Base-by-base conservation (phyloP, 2,329 filamentous ascomycete species). In the Bipolaris cookei region DNA sequence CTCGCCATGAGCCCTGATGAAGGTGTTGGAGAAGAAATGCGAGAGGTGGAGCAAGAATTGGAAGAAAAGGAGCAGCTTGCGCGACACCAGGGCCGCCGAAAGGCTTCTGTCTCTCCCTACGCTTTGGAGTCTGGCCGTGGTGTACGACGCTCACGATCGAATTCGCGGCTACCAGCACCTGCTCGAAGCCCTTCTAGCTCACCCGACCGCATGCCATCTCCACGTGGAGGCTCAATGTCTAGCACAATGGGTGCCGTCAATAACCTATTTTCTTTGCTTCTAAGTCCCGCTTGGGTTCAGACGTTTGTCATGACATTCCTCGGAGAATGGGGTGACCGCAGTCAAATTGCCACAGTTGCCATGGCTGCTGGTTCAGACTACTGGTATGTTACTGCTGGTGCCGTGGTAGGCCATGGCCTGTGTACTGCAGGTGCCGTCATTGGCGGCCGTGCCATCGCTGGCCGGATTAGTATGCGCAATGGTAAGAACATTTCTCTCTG, bases 251-350 rank as follows among this genome's bases (percentile, higher is more conserved):
- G 83, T 18, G 93, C 95, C 1, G 80, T 97, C 21, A 88, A 88
- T 75, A 99, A 99, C 69, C 85, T 99, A 3, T 86, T 92, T 61
- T 92, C 91, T 10, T 82, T 99, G 6, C 84, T 99, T 4, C 83
- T 99, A 37, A 97, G 91, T 77, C 95, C 95, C 1, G 95, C 93
- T 0, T 99, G 95, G 95, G 95, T 99, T 13, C 94, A 98, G 79
- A 99, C 95, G 0, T 99, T 99, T 74, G 86, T 96, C 68, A 99
- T 99, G 95, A 99, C 95, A 2, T 99, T 99, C 79, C 80, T 99
- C 28, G 95, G 95, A 38, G 95, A 99, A 77, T 99, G 95, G 95
- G 95, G 95, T 55, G 95, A 99, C 72, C 88, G 95, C 66, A 96
- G 91, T 75, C 95, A 99, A 80, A 98, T 99, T 70, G 95, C 95